Conservation (phyloP, 2,329 filamentous ascomycete species). For the Myriosclerotinia curreyana region DNA sequence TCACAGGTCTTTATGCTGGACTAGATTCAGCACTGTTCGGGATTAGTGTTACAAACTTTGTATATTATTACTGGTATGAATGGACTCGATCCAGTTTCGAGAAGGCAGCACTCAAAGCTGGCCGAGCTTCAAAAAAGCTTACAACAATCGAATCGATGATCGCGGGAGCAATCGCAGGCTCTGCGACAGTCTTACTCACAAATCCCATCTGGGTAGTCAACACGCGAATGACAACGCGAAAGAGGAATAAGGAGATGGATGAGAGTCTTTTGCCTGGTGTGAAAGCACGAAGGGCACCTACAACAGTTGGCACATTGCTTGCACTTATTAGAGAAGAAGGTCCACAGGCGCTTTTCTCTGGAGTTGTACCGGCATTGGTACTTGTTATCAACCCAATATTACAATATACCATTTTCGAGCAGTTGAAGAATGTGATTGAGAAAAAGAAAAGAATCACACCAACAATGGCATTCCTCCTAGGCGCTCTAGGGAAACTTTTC, state of each 20-base stretch:
- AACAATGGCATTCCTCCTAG: constrained; percentile 83
- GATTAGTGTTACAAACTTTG: constrained; percentile 98
- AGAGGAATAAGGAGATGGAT: constrained; percentile 50
- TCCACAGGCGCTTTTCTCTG: constrained; percentile 79
- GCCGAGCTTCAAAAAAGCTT: constrained; percentile 74
- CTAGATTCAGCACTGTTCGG: constrained; percentile 93
- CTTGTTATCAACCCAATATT: constrained; percentile 97
- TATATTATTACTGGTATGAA: constrained; percentile 99
- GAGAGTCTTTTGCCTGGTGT: constrained; percentile 45
- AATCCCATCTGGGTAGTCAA: constrained; percentile 99
- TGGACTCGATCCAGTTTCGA: constrained; percentile 90
- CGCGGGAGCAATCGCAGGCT: constrained; percentile 88
- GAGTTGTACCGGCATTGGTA: constrained; percentile 87
- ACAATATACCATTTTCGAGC: constrained; percentile 98
- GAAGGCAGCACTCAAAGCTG: constrained; percentile 67
- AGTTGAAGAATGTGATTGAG: constrained; percentile 90
- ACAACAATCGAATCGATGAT: constrained; percentile 93
- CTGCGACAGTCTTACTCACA: constrained; percentile 89
- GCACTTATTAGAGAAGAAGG: constrained; percentile 81
- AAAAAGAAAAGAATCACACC: constrained; percentile 72
- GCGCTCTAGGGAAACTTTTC: constrained; percentile 89
- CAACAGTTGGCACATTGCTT: constrained; percentile 78
- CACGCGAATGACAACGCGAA: constrained; percentile 93
- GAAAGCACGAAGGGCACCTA: constrained; percentile 54
- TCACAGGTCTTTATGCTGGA: constrained; percentile 85